These are phyloP conservation scores for Colletotrichum liriopes DNA, from an alignment of 2,329 filamentous ascomycete species.

Conservation along the genomic window DNA sequence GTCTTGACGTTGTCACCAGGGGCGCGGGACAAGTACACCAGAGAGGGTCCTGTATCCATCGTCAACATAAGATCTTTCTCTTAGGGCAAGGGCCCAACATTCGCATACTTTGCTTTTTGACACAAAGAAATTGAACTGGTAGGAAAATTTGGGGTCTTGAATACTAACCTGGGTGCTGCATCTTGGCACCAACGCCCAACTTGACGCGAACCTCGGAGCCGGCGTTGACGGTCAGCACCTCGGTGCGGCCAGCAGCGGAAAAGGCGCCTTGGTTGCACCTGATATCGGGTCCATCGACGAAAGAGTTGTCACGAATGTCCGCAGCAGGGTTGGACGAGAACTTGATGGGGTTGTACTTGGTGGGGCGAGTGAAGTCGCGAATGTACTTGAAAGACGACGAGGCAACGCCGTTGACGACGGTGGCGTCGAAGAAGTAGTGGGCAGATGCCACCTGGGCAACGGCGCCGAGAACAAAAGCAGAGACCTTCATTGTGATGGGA, in stretches of 20 bases:
- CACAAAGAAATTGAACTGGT: not conserved
- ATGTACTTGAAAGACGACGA: constrained; percentile 45
- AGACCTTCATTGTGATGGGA: constrained; percentile 45
- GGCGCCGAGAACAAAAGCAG: constrained; percentile 40
- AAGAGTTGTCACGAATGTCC: constrained; percentile 46
- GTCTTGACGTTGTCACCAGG: constrained; percentile 47
- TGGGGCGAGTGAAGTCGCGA: constrained; percentile 47
- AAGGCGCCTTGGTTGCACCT: constrained; percentile 51
- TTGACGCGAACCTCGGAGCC: constrained; percentile 46
- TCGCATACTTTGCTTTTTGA: too few species aligned
- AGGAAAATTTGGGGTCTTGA: not conserved
- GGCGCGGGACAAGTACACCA: constrained; percentile 49
- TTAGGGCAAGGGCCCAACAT: too few species aligned
- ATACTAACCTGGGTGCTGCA: constrained; percentile 45
- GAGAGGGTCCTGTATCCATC: constrained; percentile 41
- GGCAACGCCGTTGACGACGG: constrained; percentile 46
- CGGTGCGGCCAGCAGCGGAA: constrained; percentile 42
- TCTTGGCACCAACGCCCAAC: constrained; percentile 43
- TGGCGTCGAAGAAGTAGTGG: constrained; percentile 51
- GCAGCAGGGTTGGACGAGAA: constrained; percentile 47
- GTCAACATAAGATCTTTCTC: not conserved
- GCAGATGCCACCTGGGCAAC: constrained; percentile 47
- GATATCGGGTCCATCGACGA: constrained; percentile 46
- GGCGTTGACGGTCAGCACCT: constrained; percentile 47
- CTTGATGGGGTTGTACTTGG: constrained; percentile 49